Base-by-base conservation (phyloP, 2,329 filamentous ascomycete species). In the Aplosporella prunicola region DNA sequence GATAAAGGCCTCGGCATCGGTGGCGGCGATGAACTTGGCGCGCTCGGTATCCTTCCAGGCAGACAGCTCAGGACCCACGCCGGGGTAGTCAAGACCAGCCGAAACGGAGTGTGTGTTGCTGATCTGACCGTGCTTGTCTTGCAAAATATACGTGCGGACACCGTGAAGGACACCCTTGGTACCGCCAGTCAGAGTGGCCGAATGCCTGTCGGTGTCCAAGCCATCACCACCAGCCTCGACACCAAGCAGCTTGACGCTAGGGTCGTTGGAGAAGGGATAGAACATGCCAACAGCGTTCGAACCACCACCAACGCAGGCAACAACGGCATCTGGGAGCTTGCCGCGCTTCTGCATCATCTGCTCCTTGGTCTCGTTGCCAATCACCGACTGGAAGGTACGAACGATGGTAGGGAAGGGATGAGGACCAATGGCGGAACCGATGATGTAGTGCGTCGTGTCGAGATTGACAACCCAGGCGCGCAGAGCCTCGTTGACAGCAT, bases 341-440 rank as follows among this genome's bases (percentile, higher is more conserved):
- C 86, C 85, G 32, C 80, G 78, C 60, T 84, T 78, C 56, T 81
- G 78, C 44, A 77, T 68, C 81, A 98, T 88, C 66, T 96, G 89
- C 50, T 80, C 66, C 69, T 91, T 94, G 29, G 91, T 95, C 69
- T 98, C 91, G 50, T 82, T 76, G 39, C 91, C 91, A 48, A 98
- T 98, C 45, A 98, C 82, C 5, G 82, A 91, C 66, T 96, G 91
- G 78, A 98, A 95, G 0, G 89, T 95, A 43, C 91, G 80, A 35
- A 96, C 91, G 45, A 96, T 96, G 35, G 86, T 93, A 1, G 91
- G 91, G 79, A 95, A 96, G 9, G 91, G 91, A 60, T 98, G 91
- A 32, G 91, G 91, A 0, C 91, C 91, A 51, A 98, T 98, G 29
- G 91, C 91, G 11, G 87, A 95, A 40, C 91, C 91, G 51, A 98